Conservation (phyloP, 2,329 filamentous ascomycete species). For the Colletotrichum costaricense region DNA sequence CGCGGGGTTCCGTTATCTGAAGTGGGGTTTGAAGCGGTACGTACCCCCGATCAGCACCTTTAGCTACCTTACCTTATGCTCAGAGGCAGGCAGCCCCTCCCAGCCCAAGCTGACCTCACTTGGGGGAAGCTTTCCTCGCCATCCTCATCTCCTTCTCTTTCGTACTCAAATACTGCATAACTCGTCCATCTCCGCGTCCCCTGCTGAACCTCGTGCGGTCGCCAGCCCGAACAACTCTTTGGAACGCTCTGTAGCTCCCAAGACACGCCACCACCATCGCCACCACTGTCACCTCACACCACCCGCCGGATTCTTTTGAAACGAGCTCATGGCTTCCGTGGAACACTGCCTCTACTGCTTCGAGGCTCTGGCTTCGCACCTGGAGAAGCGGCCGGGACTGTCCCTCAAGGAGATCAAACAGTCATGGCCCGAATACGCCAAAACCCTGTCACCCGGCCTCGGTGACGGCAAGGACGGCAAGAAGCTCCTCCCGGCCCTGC, state of each 20-base stretch:
- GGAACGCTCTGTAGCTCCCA: constrained; percentile 24
- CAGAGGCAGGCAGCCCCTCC: background rate
- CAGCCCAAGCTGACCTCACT: constrained; percentile 1
- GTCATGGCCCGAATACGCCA: constrained; percentile 64
- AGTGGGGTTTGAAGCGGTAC: constrained; percentile 20
- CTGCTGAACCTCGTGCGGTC: constrained; percentile 9
- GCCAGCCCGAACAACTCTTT: background rate
- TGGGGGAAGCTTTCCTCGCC: background rate
- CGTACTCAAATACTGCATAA: background rate
- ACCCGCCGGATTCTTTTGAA: background rate
- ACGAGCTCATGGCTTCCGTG: constrained; percentile 77
- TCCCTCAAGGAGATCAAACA: constrained; percentile 76
- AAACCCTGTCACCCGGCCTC: constrained; percentile 36
- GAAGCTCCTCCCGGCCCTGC: constrained; percentile 55
- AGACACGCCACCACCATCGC: background rate
- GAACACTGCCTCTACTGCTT: constrained; percentile 95
- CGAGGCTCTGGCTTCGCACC: constrained; percentile 82
- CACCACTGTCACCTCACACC: background rate
- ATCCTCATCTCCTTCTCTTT: background rate
- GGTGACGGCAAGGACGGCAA: constrained; percentile 40
- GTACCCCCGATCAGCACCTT: background rate
- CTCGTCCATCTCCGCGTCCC: background rate
- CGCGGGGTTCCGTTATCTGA: constrained; percentile 30
- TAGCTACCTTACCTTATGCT: background rate
- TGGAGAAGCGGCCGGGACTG: constrained; percentile 76